A percentile compares a stretch with the other conserved stretches of the same genome.
Evolutionary conservation across 768 basidiomycete genomes (phyloP).

Genomic region (Agaricus sinodeliciosus): DNA sequence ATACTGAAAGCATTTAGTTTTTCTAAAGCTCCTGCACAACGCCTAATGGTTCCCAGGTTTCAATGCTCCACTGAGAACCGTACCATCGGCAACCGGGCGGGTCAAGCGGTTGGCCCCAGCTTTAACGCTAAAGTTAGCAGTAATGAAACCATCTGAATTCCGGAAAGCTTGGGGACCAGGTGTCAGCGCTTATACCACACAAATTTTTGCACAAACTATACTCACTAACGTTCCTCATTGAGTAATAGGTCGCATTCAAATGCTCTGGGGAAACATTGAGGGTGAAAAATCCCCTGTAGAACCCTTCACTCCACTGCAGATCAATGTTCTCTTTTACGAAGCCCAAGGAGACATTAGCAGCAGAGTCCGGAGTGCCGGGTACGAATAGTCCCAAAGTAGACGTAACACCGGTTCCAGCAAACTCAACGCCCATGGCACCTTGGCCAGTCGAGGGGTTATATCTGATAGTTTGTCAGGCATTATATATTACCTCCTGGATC

Average conservation of each 20-base stretch:
- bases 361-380: constrained; percentile 27
- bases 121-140: constrained; percentile 35
- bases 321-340: constrained; percentile 38
- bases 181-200: not conserved
- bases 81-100: constrained; percentile 44
- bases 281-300: constrained; percentile 54
- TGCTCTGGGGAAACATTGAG: constrained; percentile 38
- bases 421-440: constrained; percentile 53
- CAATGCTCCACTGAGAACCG: constrained; percentile 37
- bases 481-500: not conserved
- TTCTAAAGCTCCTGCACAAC: no score
- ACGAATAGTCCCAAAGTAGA: constrained; percentile 40
- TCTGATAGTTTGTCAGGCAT: constrained; percentile 16
- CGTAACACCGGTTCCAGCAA: constrained; percentile 55
- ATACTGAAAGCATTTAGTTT: no score
- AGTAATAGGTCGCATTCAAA: constrained; percentile 47
- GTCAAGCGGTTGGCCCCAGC: constrained; percentile 37
- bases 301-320: constrained; percentile 56
- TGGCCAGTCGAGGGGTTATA: constrained; percentile 42
- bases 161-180: constrained; percentile 23
- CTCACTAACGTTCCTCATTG: constrained; percentile 43
- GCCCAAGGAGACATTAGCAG: constrained; percentile 29
- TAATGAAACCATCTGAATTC: constrained; percentile 38
- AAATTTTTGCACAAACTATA: not conserved
- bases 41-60: constrained; percentile 13